phyloP scores from a whole-genome alignment of 2,329 filamentous ascomycete genomes.

The Fusarium zealandicum region DNA sequence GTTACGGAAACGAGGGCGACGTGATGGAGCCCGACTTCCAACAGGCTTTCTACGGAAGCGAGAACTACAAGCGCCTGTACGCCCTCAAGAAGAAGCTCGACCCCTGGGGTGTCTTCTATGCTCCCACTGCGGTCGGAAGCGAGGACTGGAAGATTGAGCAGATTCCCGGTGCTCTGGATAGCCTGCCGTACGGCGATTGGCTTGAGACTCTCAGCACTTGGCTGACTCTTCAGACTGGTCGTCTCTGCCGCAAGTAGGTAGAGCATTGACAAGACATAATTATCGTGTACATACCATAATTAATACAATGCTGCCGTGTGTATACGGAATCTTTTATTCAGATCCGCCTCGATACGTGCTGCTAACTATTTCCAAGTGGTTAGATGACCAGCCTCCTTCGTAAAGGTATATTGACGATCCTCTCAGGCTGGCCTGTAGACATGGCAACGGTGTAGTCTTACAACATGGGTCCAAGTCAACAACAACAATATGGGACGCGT shows the following conservation, averaged over 20 bases:
- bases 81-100: conserved; percentile 45
- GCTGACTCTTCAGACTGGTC: conserved; percentile 26
- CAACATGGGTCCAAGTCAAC: too few relatives aligned
- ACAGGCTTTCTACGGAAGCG: conserved; percentile 42
- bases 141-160: conserved; percentile 24
- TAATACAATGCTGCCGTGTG: neutral
- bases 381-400: too few relatives aligned
- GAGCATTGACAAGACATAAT: neutral
- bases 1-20: conserved; percentile 46
- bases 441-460: too few relatives aligned
- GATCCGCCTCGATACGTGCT: too few relatives aligned
- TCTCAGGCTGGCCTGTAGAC: too few relatives aligned
- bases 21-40: conserved; percentile 44
- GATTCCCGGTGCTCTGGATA: conserved; percentile 4
- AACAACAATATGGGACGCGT: too few relatives aligned
- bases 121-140: conserved; percentile 27
- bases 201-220: conserved; percentile 23
- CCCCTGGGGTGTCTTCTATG: conserved; percentile 40
- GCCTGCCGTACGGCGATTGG: conserved; percentile 14
- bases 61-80: conserved; percentile 40
- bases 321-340: neutral
- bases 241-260: conserved; percentile 23
- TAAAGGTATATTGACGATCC: too few relatives aligned
- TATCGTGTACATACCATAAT: neutral
- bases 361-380: too few relatives aligned